Conservation (phyloP, 139 green algal genomes). For the Zygnema circumcarinatum region DNA sequence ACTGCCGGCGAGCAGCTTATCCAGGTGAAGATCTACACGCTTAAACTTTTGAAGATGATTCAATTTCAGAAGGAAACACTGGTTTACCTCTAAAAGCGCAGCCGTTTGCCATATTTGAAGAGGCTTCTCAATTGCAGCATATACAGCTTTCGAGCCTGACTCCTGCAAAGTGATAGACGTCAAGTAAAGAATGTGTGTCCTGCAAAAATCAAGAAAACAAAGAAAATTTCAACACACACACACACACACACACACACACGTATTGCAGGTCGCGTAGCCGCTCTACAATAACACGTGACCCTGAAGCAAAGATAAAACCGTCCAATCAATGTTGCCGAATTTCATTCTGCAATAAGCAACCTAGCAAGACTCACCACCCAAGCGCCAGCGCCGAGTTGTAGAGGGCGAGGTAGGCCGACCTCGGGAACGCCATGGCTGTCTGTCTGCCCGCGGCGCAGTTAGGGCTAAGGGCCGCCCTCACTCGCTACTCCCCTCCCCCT, state of each 20-base stretch:
- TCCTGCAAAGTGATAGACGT: not conserved
- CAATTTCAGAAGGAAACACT: too few species aligned
- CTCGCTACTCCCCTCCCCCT: not conserved
- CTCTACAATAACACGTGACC: not conserved
- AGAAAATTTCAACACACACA: too few species aligned
- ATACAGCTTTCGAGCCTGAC: conserved; percentile 3
- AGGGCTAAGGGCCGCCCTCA: too few species aligned
- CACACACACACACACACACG: too few species aligned
- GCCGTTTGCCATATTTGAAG: conserved; percentile 31
- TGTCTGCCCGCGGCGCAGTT: not conserved
- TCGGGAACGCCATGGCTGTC: not conserved
- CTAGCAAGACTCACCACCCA: conserved; percentile 11
- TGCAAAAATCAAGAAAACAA: too few species aligned
- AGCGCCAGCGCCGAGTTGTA: conserved; percentile 12
- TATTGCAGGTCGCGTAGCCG: too few species aligned
- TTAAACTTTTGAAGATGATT: too few species aligned
- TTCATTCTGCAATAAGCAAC: too few species aligned
- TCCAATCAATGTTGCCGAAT: not conserved
- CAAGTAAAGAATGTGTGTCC: conserved; percentile 25
- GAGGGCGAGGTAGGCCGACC: not conserved
- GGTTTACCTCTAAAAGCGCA: conserved; percentile 50
- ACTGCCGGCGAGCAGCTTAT: too few species aligned
- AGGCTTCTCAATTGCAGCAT: conserved; percentile 10
- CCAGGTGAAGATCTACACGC: too few species aligned
- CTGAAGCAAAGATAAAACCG: not conserved